Base-by-base conservation (phyloP, 1,139 yeast species). In the Debaryomyces robertsiae region DNA sequence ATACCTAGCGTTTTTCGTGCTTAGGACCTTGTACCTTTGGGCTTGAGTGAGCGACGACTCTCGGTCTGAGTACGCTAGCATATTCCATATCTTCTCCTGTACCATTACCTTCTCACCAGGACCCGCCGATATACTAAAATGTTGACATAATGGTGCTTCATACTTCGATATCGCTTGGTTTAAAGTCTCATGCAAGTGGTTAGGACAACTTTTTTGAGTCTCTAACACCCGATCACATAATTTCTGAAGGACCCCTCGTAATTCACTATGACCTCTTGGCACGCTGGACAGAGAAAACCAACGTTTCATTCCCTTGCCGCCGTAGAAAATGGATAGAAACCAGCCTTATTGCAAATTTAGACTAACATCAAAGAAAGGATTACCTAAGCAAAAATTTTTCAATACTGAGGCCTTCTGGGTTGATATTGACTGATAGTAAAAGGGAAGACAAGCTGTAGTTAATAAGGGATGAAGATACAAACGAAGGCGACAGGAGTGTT, bases 401-500 rank as follows among this genome's bases (percentile, higher is more conserved):
- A 39, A 40, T 16, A 22, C 24, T 15, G 17, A 5, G 14, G 10
- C 22, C n/a, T n/a, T n/a, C n/a, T n/a, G n/a, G 7, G 22, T 19
- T 19, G 22, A 19, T 19, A 19, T 19, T 19, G 22, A 19, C 7
- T 19, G 22, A 19, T 19, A 19, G 5, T 6, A 19, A 19, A 7
- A 19, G 22, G 5, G 22, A 19, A 19, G 22, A 19, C 5, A 6
- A 19, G 6, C 27, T 10, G 30, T 32, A 33, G 23, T 25, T 16
- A 7, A 19, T 16, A 30, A 14, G 23, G 18, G 9, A 84, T 85
- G 93, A 83, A 79, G 70, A 70, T 82, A 44, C 89, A 84, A 56
- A 74, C 75, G 15, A 72, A 76, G 48, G 94, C 95, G 22, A 73
- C 81, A 30, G 77, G 79, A 44, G 87, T 90, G 14, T 75, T 89